phyloP scores from a whole-genome alignment of 257 asterid species.

The Petunia secreta region DNA sequence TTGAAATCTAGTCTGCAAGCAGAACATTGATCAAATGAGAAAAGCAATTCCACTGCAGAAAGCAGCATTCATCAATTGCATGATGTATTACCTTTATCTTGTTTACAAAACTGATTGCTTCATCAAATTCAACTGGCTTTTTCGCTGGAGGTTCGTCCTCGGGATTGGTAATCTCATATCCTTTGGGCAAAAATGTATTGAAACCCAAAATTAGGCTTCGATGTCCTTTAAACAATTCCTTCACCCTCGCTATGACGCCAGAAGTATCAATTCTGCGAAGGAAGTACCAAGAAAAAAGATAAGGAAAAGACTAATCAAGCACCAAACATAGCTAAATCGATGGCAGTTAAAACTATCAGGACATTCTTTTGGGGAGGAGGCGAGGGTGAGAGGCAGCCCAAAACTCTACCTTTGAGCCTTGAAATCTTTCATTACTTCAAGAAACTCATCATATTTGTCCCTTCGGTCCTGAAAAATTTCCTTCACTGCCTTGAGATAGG shows the following conservation, averaged over 20 bases:
- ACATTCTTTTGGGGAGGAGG: background rate
- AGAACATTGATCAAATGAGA: slow-evolving; percentile 38
- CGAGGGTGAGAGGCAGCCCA: slow-evolving; percentile 17
- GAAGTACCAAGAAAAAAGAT: slow-evolving; percentile 30
- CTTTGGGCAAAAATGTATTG: slow-evolving; percentile 90
- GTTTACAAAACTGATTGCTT: slow-evolving; percentile 80
- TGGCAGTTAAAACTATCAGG: background rate
- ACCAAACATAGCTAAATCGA: slow-evolving; percentile 15
- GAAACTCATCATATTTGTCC: slow-evolving; percentile 84
- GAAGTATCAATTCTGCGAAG: slow-evolving; percentile 62
- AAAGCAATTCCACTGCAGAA: slow-evolving; percentile 19
- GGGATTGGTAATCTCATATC: slow-evolving; percentile 70
- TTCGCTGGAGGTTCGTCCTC: slow-evolving; percentile 68
- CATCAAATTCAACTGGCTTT: slow-evolving; percentile 75
- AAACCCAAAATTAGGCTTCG: slow-evolving; percentile 85
- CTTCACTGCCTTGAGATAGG: slow-evolving; percentile 77
- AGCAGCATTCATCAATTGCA: slow-evolving; percentile 14
- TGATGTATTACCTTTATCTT: slow-evolving; percentile 76
- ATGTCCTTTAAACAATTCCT: slow-evolving; percentile 82
- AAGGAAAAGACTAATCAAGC: slow-evolving; percentile 16
- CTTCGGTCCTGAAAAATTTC: slow-evolving; percentile 71
- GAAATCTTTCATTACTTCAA: slow-evolving; percentile 94
- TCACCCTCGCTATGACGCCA: slow-evolving; percentile 75
- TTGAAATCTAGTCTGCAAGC: slow-evolving; percentile 80
- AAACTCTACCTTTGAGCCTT: slow-evolving; percentile 69